phyloP scores from a whole-genome alignment of 257 asterid genomes.

The Cruciata laevipes region DNA sequence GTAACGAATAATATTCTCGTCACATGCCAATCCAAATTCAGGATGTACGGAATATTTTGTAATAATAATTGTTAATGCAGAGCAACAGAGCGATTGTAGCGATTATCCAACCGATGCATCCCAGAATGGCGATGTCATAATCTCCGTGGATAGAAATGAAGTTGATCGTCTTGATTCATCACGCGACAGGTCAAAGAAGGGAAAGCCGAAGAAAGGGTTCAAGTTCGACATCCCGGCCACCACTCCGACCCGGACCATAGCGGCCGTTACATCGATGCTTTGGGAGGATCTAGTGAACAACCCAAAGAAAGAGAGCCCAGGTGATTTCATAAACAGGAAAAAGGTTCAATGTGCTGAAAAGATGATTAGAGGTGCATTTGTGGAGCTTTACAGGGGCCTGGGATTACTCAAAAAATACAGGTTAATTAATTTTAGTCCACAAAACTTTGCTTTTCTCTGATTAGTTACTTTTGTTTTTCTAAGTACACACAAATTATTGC shows the following conservation, averaged over 20 bases:
- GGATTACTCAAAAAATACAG: conserved; percentile 80
- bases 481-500: not conserved
- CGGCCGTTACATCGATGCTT: conserved; percentile 69
- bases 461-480: not conserved
- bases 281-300: conserved; percentile 77
- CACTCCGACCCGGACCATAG: conserved; percentile 67
- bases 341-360: conserved; percentile 85
- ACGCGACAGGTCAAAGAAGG: conserved; percentile 40
- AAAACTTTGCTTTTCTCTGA: not conserved
- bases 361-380: conserved; percentile 90
- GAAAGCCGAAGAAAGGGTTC: conserved; percentile 55
- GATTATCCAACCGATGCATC: conserved; percentile 33
- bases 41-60: no score
- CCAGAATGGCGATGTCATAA: conserved; percentile 48
- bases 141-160: conserved; percentile 65
- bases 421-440: conserved; percentile 26
- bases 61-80: conserved; percentile 21
- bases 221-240: conserved; percentile 84
- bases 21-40: no score
- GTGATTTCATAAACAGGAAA: conserved; percentile 50
- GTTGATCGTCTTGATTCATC: conserved; percentile 50
- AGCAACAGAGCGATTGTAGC: conserved; percentile 41
- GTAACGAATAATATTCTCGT: no score
- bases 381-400: conserved; percentile 86
- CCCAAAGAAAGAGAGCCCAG: conserved; percentile 51